A percentile compares a stretch with the other conserved stretches of the same genome.
These are phyloP conservation scores for Poa pratensis DNA, from an alignment of 176 grass and related monocot genomes.

Conservation along the genomic window DNA sequence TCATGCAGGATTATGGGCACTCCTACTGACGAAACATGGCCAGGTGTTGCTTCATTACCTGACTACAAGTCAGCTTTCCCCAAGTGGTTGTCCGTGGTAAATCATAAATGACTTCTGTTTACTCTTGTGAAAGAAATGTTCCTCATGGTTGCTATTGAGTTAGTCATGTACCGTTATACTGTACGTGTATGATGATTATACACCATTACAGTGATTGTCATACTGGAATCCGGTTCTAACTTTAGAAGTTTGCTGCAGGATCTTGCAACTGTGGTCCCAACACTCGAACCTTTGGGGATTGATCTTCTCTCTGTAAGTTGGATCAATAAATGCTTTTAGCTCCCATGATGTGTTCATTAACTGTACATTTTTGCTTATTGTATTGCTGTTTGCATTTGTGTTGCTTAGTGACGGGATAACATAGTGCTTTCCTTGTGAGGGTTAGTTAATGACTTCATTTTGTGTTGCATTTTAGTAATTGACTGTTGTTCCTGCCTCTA, in stretches of 20 bases:
- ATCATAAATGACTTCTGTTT: background rate
- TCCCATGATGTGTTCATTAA: background rate
- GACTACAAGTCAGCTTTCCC: constrained; percentile 92
- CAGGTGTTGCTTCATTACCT: constrained; percentile 79
- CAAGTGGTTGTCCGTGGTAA: constrained; percentile 73
- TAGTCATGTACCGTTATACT: background rate
- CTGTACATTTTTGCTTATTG: background rate
- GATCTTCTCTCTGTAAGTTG: constrained; percentile 86
- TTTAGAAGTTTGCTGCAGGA: constrained; percentile 56
- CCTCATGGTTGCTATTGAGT: no score
- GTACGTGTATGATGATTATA: background rate
- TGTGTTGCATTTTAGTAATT: background rate
- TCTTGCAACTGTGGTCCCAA: constrained; percentile 59
- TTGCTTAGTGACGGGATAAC: background rate
- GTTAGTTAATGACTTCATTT: background rate
- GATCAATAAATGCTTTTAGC: background rate
- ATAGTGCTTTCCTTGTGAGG: background rate
- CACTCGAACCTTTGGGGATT: constrained; percentile 66
- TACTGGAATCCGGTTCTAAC: constrained; percentile 21
- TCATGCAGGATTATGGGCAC: constrained; percentile 75
- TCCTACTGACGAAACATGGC: constrained; percentile 84
- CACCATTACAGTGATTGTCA: background rate
- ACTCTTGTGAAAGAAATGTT: background rate
- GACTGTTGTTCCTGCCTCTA: background rate
- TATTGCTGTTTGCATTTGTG: background rate